Evolutionary conservation across 2,329 filamentous ascomycete species (phyloP).

Genomic region (Clonostachys rhizophaga): DNA sequence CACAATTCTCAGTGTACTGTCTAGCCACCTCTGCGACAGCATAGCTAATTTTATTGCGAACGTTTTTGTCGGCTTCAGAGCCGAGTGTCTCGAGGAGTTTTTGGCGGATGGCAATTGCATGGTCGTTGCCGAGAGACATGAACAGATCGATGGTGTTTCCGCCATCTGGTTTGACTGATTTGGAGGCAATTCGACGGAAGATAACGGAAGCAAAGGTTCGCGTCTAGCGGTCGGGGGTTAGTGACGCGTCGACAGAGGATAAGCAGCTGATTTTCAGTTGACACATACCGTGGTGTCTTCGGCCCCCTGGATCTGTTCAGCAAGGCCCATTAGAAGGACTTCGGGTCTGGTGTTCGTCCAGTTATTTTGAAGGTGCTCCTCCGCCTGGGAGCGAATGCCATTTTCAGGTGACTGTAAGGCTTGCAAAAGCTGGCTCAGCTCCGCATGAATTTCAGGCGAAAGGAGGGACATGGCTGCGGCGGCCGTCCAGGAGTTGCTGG

Average conservation of each 20-base stretch:
- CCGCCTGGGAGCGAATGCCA: conserved; percentile 74
- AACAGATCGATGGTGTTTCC: conserved; percentile 80
- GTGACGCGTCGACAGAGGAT: background rate
- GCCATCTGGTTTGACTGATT: conserved; percentile 71
- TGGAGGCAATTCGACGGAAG: conserved; percentile 89
- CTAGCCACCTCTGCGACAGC: conserved; percentile 94
- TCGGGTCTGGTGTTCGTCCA: conserved; percentile 83
- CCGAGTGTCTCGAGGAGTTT: conserved; percentile 78
- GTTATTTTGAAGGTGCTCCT: conserved; percentile 85
- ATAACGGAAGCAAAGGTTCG: conserved; percentile 91
- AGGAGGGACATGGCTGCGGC: conserved; percentile 67
- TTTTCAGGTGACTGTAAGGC: conserved; percentile 91
- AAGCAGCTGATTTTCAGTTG: background rate
- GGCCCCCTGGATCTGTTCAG: conserved; percentile 83
- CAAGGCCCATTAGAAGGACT: conserved; percentile 86
- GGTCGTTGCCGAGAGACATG: conserved; percentile 68
- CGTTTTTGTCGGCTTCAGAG: conserved; percentile 65
- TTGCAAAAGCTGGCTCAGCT: conserved; percentile 81
- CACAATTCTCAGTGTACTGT: conserved; percentile 91
- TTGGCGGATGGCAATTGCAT: conserved; percentile 73
- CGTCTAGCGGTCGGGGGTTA: conserved; percentile 47
- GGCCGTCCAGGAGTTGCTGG: background rate
- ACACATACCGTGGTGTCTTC: conserved; percentile 62
- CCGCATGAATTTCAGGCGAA: conserved; percentile 75
- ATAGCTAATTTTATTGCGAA: conserved; percentile 94